A percentile compares a stretch with the other conserved stretches of the same genome.
Evolutionary conservation across 2,329 filamentous ascomycete species (phyloP).

Genomic region (Ascochyta pisi): DNA sequence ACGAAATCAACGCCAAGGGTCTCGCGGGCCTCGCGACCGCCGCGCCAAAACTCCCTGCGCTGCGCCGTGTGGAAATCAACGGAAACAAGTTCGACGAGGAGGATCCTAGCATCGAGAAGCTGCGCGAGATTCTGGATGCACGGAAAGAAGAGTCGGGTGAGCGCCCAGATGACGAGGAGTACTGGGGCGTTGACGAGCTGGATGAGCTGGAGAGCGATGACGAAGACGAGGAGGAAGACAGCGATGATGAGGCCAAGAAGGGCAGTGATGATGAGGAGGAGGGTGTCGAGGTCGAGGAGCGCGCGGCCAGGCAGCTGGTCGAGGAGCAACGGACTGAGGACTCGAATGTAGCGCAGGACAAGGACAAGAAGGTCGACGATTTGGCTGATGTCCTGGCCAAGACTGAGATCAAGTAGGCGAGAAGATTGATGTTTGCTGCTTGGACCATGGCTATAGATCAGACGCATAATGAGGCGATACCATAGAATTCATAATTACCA

Average conservation of each 20-base stretch:
- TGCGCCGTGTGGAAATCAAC: constrained; percentile 91
- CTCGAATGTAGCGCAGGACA: constrained; percentile 72
- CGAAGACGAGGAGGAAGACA: constrained; percentile 77
- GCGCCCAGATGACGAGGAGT: constrained; percentile 63
- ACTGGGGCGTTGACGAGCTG: constrained; percentile 64
- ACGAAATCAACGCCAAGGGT: constrained; percentile 84
- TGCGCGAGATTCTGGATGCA: constrained; percentile 72
- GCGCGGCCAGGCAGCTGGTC: constrained; percentile 61
- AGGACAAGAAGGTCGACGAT: constrained; percentile 81
- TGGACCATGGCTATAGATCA: neutral
- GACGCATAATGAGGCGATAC: constrained; percentile 14
- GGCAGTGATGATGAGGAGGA: constrained; percentile 74
- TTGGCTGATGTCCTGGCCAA: constrained; percentile 78
- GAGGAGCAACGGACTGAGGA: constrained; percentile 76
- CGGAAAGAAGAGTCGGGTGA: constrained; percentile 68
- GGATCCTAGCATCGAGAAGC: constrained; percentile 71
- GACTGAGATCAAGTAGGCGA: constrained; percentile 57
- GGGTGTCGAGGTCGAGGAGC: constrained; percentile 55
- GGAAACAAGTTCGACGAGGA: constrained; percentile 95
- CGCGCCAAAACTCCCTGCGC: constrained; percentile 69
- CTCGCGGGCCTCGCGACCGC: constrained; percentile 75
- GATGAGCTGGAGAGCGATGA: constrained; percentile 84
- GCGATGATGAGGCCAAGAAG: constrained; percentile 66
- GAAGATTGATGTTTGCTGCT: neutral
- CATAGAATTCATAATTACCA: constrained; percentile 16